Base-by-base conservation (phyloP, 2,329 filamentous ascomycete genomes). In the Trichothecium roseum region DNA sequence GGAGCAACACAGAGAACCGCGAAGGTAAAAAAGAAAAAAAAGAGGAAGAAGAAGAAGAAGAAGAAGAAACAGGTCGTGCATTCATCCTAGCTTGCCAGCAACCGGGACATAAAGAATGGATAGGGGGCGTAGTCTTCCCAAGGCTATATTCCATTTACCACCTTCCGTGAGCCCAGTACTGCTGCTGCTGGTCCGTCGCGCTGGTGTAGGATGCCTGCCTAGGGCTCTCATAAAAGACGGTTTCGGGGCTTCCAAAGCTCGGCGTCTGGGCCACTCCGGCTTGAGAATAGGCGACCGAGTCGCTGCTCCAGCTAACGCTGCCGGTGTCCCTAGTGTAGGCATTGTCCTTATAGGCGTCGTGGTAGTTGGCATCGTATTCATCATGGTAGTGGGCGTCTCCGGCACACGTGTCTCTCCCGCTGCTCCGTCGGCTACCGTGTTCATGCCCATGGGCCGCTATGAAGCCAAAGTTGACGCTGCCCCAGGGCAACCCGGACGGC, bases 401-500 rank as follows among this genome's bases (percentile, higher is more conserved):
- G 22, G 48, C 40, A 35, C 55, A 55, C 34, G 55, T 63, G 36
- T 49, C 57, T 13, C 52, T 52, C 8, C 57, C 54, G 44, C 62
- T 64, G 39, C 61, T 62, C 8, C 60, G 60, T 22, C 58, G 56
- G 44, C 63, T 65, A 39, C 64, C 58, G 7, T 56, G 56, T 44
- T 71, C 68, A 46, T 72, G 67, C 31, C 71, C 71, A 34, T 63
- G 58, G 7, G 64, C 54, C 0, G 74, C 55, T 18, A 73, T 60
- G 44, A 68, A 66, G 28, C 62, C 67, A 57, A 85, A 66, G 41
- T 69, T 81, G 43, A 84, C 56, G 15, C 78, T 71, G 26, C 82
- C 82, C 82, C 81, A 86, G 0, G 81, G 81, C 3, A 85, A 60
- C 0, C 81, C 81, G 0, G 78, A 77, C 3, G 74, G 64, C 10